Conservation (phyloP, 2,329 filamentous ascomycete species). For the Tothia fuscella region DNA sequence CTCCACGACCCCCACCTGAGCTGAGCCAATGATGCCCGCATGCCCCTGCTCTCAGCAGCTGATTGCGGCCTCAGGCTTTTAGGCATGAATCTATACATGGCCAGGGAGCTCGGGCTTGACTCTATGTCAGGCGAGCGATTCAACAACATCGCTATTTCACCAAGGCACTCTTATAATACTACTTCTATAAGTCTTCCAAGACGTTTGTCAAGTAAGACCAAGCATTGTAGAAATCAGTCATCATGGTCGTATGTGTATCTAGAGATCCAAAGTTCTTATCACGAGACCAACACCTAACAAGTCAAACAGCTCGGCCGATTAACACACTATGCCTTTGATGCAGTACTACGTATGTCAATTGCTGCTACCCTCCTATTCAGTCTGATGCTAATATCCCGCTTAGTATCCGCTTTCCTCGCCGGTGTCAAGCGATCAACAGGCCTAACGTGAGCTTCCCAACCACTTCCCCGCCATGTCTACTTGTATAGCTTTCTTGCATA, state of each 20-base stretch:
- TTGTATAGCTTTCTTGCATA: not conserved
- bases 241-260: conserved; percentile 7
- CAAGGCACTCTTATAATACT: no score
- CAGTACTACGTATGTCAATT: conserved; percentile 65
- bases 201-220: no score
- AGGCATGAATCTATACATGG: no score
- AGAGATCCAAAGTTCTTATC: not conserved
- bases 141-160: no score
- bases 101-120: no score
- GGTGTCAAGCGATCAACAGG: conserved; percentile 96
- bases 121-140: no score
- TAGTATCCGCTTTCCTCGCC: conserved; percentile 93
- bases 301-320: conserved; percentile 55
- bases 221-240: no score
- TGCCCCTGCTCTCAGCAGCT: no score
- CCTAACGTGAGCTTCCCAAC: conserved; percentile 77
- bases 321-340: conserved; percentile 92
- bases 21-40: no score
- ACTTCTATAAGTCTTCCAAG: no score
- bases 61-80: no score
- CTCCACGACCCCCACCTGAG: no score
- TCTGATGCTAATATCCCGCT: conserved; percentile 8
- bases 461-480: not conserved
- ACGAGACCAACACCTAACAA: not conserved
- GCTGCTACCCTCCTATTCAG: conserved; percentile 13